These are phyloP conservation scores for Leccinum sublutescens DNA, from an alignment of 768 basidiomycete genomes.

Conservation along the genomic window DNA sequence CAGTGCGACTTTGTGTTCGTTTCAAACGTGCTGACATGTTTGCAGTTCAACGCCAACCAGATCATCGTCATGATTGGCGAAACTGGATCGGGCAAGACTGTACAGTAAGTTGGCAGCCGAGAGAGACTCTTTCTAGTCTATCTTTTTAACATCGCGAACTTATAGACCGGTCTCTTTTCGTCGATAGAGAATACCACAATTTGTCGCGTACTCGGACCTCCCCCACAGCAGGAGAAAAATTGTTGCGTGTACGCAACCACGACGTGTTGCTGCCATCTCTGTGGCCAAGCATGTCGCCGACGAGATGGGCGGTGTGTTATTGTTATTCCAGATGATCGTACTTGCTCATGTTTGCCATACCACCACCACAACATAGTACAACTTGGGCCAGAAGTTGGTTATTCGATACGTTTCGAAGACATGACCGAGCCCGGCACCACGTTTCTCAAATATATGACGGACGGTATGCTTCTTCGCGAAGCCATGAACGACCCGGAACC, in stretches of 20 bases:
- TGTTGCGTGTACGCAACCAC: conserved; percentile 95
- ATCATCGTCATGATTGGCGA: conserved; percentile 92
- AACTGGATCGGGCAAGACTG: conserved; percentile 95
- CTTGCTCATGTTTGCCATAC: conserved; percentile 8
- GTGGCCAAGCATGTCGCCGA: conserved; percentile 98
- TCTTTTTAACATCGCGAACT: conserved; percentile 20
- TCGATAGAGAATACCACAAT: conserved; percentile 83
- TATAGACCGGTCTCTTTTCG: conserved; percentile 31
- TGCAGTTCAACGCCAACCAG: conserved; percentile 49
- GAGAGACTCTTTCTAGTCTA: conserved; percentile 22
- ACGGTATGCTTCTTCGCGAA: conserved; percentile 96
- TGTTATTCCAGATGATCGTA: not conserved
- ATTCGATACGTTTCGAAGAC: conserved; percentile 98
- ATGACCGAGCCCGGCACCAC: conserved; percentile 78
- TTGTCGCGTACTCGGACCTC: conserved; percentile 90
- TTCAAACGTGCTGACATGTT: not conserved
- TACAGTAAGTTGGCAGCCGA: conserved; percentile 63
- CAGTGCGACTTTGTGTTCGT: not conserved
- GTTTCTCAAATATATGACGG: conserved; percentile 99
- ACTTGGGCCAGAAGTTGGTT: conserved; percentile 94
- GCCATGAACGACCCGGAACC: conserved; percentile 96
- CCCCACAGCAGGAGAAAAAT: conserved; percentile 88
- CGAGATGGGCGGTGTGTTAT: conserved; percentile 89
- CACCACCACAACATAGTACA: conserved; percentile 54
- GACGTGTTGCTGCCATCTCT: conserved; percentile 96